phyloP scores from a whole-genome alignment of 768 basidiomycete species.

The Hericium alpestre region DNA sequence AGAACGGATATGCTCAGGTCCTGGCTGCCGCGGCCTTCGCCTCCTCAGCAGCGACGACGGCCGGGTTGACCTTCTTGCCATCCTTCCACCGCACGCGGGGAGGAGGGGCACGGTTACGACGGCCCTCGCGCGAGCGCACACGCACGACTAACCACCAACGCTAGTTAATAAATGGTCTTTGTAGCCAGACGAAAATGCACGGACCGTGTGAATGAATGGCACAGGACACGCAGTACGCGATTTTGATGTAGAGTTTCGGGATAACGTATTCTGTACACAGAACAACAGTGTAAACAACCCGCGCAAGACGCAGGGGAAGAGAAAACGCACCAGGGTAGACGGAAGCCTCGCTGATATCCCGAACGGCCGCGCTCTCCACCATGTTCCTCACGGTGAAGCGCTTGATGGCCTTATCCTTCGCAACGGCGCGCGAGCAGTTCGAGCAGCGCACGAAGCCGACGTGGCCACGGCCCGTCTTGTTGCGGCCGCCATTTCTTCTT shows the following conservation, averaged over 20 bases:
- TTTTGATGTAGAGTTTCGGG: conserved; percentile 98
- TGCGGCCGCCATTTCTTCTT: conserved; percentile 97
- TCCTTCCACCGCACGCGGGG: conserved; percentile 94
- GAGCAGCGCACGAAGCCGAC: conserved; percentile 93
- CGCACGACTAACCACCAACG: conserved; percentile 64
- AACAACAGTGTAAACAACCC: background rate
- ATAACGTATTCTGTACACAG: conserved; percentile 72
- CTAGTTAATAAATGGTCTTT: background rate
- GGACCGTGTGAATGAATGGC: conserved; percentile 97
- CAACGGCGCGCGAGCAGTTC: conserved; percentile 97
- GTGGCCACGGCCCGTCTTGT: conserved; percentile 99
- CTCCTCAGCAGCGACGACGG: conserved; percentile 87
- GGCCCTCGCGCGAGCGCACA: conserved; percentile 90
- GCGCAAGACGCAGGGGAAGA: background rate
- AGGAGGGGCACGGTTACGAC: conserved; percentile 95
- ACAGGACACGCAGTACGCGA: conserved; percentile 96
- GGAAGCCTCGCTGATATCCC: conserved; percentile 93
- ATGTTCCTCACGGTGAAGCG: conserved; percentile 99
- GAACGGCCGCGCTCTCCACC: conserved; percentile 96
- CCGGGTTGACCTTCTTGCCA: conserved; percentile 92
- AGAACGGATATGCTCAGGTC: conserved; percentile 2
- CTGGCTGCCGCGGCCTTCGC: conserved; percentile 47
- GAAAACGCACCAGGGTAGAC: conserved; percentile 77
- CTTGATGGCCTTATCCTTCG: conserved; percentile 99
- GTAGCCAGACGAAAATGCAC: conserved; percentile 18